Base-by-base conservation (phyloP, 768 basidiomycete species). In the Lactarius akahatsu region DNA sequence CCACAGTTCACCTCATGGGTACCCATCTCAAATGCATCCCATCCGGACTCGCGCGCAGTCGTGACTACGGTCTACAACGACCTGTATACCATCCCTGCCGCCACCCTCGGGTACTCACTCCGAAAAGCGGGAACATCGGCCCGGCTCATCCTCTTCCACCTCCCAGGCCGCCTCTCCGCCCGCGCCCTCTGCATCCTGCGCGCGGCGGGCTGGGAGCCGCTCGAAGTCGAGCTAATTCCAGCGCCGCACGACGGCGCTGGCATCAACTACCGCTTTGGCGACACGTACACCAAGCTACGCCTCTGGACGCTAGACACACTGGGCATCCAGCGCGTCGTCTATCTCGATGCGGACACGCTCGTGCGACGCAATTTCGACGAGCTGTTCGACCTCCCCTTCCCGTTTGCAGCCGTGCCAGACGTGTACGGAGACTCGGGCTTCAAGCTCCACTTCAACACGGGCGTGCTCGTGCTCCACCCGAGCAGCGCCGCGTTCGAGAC, bases 281-380 rank as follows among this genome's bases (percentile, higher is more conserved):
- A 81, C 70, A 78, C 80, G 61, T 81, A 79, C 75, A 80, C 81
- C 11, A 81, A 81, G 64, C 75, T 81, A 7, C 74, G 73, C 41
- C 73, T 81, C 7, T 82, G 81, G 81, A 71, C 71, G 52, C 71
- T 81, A 43, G 77, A 77, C 57, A 61, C 26, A 10, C 60, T 72
- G 1, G 76, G 78, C 50, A 70, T 78, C 66, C 66, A 73, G 32
- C 57, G 71, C 41, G 74, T 77, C 15, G 75, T 81, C 34, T 80
- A 81, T 69, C 74, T 82, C 62, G 77, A 79, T 69, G 76, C 77
- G n/a, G 80, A 82, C 73, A 80, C 78, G 13, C 77, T 81, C 68
- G 80, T 79, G 26, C 76, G 73, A 9, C 73, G 72, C 45, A 80
- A 80, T 66, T 77, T 82, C 66, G 78, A 80, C 70, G 81, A 81